A percentile compares a stretch with the other conserved stretches of the same genome.
Evolutionary conservation across 768 basidiomycete genomes (phyloP).

Genomic region (Lenzites betulinus): DNA sequence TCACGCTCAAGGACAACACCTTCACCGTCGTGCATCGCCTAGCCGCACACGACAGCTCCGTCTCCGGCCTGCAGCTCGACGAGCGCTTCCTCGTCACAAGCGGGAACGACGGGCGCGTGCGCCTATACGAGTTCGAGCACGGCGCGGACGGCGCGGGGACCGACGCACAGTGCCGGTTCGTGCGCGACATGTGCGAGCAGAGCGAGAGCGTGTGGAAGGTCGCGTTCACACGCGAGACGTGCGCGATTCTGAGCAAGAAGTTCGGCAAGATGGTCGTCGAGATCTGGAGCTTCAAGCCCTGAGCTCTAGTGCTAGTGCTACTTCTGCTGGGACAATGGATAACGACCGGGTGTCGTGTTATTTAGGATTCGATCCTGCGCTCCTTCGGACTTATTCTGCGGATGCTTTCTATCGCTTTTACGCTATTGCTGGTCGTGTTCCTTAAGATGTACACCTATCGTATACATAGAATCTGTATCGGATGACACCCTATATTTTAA

Average conservation of each 20-base stretch:
- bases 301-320: no score
- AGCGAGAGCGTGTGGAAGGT: conserved; percentile 91
- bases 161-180: conserved; percentile 44
- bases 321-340: no score
- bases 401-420: background rate
- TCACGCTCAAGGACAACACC: conserved; percentile 48
- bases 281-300: conserved; percentile 72
- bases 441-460: background rate
- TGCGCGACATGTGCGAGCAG: conserved; percentile 76
- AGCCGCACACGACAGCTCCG: conserved; percentile 85
- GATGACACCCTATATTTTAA: background rate
- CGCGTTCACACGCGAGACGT: conserved; percentile 67
- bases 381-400: background rate
- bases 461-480: background rate
- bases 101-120: conserved; percentile 83
- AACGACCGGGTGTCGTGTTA: background rate
- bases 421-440: background rate
- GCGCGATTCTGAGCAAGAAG: conserved; percentile 80
- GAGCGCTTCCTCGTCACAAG: conserved; percentile 78
- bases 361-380: background rate
- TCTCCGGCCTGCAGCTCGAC: conserved; percentile 89
- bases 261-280: conserved; percentile 85
- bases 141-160: background rate
- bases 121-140: conserved; percentile 64
- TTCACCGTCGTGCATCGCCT: conserved; percentile 57